Conservation (phyloP, 164 flowering plant species). For the Nelumbo lutea region DNA sequence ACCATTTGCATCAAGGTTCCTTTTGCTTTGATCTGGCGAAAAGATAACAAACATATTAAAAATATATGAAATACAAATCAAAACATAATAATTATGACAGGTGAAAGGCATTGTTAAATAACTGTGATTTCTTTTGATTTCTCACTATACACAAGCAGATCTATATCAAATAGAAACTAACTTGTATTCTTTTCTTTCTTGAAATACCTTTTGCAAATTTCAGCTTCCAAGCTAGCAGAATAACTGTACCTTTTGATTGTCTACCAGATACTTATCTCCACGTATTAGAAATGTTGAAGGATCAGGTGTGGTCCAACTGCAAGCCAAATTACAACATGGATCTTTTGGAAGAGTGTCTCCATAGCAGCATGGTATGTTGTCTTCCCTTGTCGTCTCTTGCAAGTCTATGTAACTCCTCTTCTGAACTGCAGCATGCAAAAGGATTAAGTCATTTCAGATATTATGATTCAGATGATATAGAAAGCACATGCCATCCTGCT, state of each 20-base stretch:
- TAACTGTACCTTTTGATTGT: slow-evolving; percentile 33
- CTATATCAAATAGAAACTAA: not conserved
- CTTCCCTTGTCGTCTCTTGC: slow-evolving; percentile 30
- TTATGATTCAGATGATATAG: not conserved
- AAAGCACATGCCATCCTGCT: not conserved
- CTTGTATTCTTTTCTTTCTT: not conserved
- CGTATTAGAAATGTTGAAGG: slow-evolving; percentile 54
- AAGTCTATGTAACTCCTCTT: slow-evolving; percentile 62
- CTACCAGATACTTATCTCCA: slow-evolving; percentile 37
- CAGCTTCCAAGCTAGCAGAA: not conserved
- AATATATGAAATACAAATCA: not conserved
- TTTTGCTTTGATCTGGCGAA: slow-evolving; percentile 58
- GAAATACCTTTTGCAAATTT: not conserved
- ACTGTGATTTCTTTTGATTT: not conserved
- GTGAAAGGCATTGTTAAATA: not conserved
- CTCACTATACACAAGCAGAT: not conserved
- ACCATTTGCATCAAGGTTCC: slow-evolving; percentile 78
- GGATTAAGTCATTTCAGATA: slow-evolving; percentile 5
- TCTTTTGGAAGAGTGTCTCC: slow-evolving; percentile 48
- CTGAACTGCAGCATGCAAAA: slow-evolving; percentile 42
- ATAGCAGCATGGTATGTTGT: slow-evolving; percentile 28
- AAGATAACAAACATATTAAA: not conserved
- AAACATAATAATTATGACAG: not conserved
- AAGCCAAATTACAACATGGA: slow-evolving; percentile 26
- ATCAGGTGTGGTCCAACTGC: slow-evolving; percentile 47